phyloP scores from a whole-genome alignment of 2,329 filamentous ascomycete genomes.

The Coleophoma cylindrospora region DNA sequence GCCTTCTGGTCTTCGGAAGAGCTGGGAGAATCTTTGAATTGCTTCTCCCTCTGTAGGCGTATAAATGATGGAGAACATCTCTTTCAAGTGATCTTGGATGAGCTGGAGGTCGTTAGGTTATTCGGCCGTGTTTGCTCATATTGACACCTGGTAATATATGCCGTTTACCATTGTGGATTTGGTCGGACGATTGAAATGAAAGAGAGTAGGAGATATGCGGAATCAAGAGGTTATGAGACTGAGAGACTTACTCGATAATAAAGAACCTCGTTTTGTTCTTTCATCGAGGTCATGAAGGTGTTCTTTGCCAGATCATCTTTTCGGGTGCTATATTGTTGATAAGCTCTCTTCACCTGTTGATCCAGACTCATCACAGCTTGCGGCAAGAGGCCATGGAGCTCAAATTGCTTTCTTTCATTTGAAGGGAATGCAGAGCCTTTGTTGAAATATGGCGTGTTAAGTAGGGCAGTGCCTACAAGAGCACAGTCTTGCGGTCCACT shows the following conservation, averaged over 20 bases:
- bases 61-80: constrained; percentile 90
- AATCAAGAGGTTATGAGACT: too few species aligned
- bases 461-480: constrained; percentile 45
- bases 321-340: constrained; percentile 67
- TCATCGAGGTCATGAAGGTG: constrained; percentile 80
- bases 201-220: background rate
- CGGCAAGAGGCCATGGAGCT: constrained; percentile 69
- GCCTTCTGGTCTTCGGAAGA: constrained; percentile 76
- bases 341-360: constrained; percentile 71
- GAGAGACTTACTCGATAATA: constrained; percentile 60
- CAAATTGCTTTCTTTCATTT: constrained; percentile 65
- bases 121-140: too few species aligned
- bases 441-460: constrained; percentile 68
- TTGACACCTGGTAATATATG: too few species aligned
- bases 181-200: background rate
- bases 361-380: constrained; percentile 68
- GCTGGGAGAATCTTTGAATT: constrained; percentile 74
- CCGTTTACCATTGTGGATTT: background rate
- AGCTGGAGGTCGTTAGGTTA: constrained; percentile 41
- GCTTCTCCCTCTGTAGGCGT: constrained; percentile 88
- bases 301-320: constrained; percentile 72
- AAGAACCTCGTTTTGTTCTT: constrained; percentile 79
- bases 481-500: constrained; percentile 44
- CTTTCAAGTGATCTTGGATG: constrained; percentile 70
- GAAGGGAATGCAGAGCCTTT: constrained; percentile 75